phyloP scores from a whole-genome alignment of 108 stramenopile genomes.

The Nitzschia putrida region DNA sequence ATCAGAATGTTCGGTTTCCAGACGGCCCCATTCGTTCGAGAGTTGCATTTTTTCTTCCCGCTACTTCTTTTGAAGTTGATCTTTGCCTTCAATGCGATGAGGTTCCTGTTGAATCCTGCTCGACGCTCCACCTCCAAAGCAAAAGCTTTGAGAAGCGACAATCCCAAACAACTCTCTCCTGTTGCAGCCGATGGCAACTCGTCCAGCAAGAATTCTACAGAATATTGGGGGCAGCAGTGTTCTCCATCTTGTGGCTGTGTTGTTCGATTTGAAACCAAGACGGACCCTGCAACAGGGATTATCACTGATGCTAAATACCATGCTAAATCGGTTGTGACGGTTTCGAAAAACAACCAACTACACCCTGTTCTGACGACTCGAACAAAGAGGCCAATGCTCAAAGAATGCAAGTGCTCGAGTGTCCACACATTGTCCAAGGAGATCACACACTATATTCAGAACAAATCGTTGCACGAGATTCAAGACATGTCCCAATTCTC shows the following conservation, averaged over 20 bases:
- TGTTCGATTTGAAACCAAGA: constrained; percentile 66
- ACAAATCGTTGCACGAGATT: constrained; percentile 35
- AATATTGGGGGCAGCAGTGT: constrained; percentile 82
- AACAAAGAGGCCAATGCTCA: constrained; percentile 52
- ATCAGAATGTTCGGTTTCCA: background rate
- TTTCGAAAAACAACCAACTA: constrained; percentile 24
- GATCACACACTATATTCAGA: constrained; percentile 47
- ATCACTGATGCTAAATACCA: constrained; percentile 50
- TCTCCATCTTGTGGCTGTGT: constrained; percentile 78
- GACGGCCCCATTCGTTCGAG: too few species aligned
- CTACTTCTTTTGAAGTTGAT: too few species aligned
- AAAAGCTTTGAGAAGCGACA: constrained; percentile 3
- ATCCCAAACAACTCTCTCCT: background rate
- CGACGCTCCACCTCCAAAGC: constrained; percentile 2
- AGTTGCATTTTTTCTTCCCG: too few species aligned
- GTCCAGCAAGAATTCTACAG: background rate
- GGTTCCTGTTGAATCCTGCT: constrained; percentile 21
- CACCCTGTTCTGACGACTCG: constrained; percentile 43
- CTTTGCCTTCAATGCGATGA: background rate
- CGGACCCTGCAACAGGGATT: constrained; percentile 37
- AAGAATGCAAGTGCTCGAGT: constrained; percentile 71
- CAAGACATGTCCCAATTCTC: constrained; percentile 56
- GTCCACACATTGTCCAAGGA: constrained; percentile 60
- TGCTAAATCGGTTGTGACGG: constrained; percentile 64
- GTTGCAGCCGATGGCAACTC: background rate